These are phyloP conservation scores for Tylopilus felleus DNA, from an alignment of 768 basidiomycete species.

Conservation along the genomic window DNA sequence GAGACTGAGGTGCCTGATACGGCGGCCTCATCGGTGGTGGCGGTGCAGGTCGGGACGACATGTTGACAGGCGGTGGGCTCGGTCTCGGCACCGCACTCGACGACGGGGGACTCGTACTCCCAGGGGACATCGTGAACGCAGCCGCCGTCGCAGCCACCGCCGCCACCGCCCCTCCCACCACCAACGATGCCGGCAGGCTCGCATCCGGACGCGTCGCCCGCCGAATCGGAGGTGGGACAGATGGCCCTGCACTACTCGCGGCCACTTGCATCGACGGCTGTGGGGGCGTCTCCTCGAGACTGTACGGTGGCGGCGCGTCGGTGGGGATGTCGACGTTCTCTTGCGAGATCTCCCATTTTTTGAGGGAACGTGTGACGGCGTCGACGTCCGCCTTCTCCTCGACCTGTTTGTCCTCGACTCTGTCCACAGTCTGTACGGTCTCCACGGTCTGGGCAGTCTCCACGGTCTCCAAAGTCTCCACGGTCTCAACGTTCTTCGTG, in stretches of 20 bases:
- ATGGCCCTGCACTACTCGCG: neutral
- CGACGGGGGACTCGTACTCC: neutral
- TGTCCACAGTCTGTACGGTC: neutral
- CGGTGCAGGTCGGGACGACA: conserved; percentile 9
- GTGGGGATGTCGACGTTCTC: conserved; percentile 34
- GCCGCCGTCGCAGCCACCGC: neutral
- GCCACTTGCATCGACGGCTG: neutral
- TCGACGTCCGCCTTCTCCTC: too few species aligned
- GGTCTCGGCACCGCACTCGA: neutral
- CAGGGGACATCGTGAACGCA: neutral
- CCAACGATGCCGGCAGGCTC: neutral
- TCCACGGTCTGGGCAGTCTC: too few species aligned
- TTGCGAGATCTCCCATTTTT: conserved; percentile 39
- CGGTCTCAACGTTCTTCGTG: neutral
- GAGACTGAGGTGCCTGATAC: neutral
- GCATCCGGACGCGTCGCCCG: neutral
- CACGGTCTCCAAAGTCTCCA: neutral
- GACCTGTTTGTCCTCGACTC: conserved; percentile 17
- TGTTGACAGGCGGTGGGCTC: conserved; percentile 11
- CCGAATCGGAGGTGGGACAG: neutral
- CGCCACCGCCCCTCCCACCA: neutral
- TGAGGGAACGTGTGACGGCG: conserved; percentile 32
- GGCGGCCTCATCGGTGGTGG: neutral
- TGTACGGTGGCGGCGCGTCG: conserved; percentile 66
- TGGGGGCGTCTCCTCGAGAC: conserved; percentile 39